Base-by-base conservation (phyloP, 306 rosid species). In the Carpinus fangiana region DNA sequence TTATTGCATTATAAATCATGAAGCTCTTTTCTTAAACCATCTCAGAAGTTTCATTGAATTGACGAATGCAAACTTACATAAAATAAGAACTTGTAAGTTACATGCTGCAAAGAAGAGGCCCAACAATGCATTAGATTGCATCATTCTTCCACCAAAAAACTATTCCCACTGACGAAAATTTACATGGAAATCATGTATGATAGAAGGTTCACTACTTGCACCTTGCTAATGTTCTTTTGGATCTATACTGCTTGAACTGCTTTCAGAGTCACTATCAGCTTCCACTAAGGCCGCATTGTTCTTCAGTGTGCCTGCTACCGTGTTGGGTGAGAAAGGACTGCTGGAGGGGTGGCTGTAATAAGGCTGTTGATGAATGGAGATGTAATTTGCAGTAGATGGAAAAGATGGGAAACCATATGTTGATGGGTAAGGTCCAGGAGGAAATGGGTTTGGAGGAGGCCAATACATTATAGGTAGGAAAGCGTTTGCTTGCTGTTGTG, bases 401-500 rank as follows among this genome's bases (percentile, higher is more conserved):
- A 90, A 83, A 73, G 89, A 83, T 3, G 73, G 86, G 79, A 85
- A 87, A 48, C 91, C 90, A 80, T 79, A 87, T 69, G 88, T 51
- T 28, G 91, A 76, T 74, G 86, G 85, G 79, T 86, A 90, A 51
- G 80, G 80, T 54, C 88, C 81, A 26, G 88, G 80, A 70, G 88
- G 79, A 84, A 87, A 86, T 78, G 89, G 75, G 80, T 78, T 91
- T 68, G 92, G 89, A 72, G 91, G 92, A 62, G 91, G 96, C 98
- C 97, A 93, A 85, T 82, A 93, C 86, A 89, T 81, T 66, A 89
- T 66, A 65, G 98, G 97, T 38, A 93, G 80, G 79, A 88, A 89
- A 50, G 88, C 70, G 78, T 83, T 85, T 72, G 89, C 41, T 83
- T 82, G 80, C 54, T 77, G 89, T 41, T 92, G 91, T 16, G 87